A percentile compares a stretch with the other conserved stretches of the same genome.
Conservation (phyloP, 2,329 filamentous ascomycete species). For the Cercospora nicotianae region DNA sequence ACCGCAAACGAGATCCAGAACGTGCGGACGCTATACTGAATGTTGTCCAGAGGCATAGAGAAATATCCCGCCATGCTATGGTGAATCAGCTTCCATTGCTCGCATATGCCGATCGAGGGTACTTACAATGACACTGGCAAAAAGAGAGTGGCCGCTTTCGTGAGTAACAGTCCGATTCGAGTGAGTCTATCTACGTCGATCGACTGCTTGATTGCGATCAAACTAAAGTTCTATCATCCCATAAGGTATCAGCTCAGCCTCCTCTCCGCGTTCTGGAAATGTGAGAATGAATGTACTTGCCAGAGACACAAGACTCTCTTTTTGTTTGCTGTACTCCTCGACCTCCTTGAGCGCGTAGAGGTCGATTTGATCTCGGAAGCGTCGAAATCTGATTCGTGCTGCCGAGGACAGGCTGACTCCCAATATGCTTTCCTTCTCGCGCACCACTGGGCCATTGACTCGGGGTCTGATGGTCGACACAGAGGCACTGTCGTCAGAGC, state of each 20-base stretch:
- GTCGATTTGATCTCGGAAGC: conserved; percentile 59
- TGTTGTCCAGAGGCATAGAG: conserved; percentile 62
- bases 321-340: conserved; percentile 65
- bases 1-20: conserved; percentile 68
- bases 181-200: conserved; percentile 70
- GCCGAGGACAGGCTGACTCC: conserved; percentile 50
- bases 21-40: conserved; percentile 60
- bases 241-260: conserved; percentile 11
- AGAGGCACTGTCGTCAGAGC: conserved; percentile 26
- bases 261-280: conserved; percentile 1
- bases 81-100: conserved; percentile 44
- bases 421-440: conserved; percentile 41
- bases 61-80: conserved; percentile 68
- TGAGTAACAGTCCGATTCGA: conserved; percentile 68
- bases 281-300: conserved; percentile 45
- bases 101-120: background rate
- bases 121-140: conserved; percentile 59
- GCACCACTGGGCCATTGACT: conserved; percentile 19
- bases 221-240: conserved; percentile 66
- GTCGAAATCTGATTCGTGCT: conserved; percentile 59
- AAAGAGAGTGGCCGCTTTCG: conserved; percentile 74
- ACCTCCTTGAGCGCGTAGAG: conserved; percentile 64
- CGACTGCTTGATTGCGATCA: conserved; percentile 74
- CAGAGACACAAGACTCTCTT: conserved; percentile 67
- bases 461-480: conserved; percentile 31